These are phyloP conservation scores for Cladophialophora chaetospira DNA, from an alignment of 2,329 filamentous ascomycete genomes.

Conservation along the genomic window DNA sequence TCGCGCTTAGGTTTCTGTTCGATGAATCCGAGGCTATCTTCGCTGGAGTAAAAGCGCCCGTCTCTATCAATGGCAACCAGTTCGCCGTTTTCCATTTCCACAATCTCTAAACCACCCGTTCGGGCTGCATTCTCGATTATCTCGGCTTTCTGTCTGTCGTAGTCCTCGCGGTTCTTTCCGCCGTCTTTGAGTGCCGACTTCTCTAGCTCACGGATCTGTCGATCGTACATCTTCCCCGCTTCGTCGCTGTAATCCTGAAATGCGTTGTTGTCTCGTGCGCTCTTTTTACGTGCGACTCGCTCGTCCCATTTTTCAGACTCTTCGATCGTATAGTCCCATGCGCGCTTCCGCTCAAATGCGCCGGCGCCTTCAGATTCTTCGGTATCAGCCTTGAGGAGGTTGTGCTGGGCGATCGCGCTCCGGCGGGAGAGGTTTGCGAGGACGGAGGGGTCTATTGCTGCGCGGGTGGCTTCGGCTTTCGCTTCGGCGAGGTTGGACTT, in stretches of 20 bases:
- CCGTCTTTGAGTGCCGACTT: constrained; percentile 48
- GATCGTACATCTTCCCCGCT: constrained; percentile 89
- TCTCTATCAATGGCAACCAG: constrained; percentile 91
- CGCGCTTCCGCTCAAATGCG: constrained; percentile 87
- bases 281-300: constrained; percentile 80
- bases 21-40: constrained; percentile 76
- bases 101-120: constrained; percentile 82
- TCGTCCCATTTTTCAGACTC: constrained; percentile 94
- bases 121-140: constrained; percentile 85
- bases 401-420: constrained; percentile 85
- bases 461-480: constrained; percentile 76
- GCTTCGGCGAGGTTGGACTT: constrained; percentile 81
- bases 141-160: constrained; percentile 66
- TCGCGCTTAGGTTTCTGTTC: constrained; percentile 86
- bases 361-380: constrained; percentile 70
- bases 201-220: constrained; percentile 76
- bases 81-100: constrained; percentile 94
- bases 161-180: constrained; percentile 67
- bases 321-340: constrained; percentile 98
- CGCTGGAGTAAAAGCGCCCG: constrained; percentile 86
- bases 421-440: constrained; percentile 79
- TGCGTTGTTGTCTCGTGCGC: constrained; percentile 78
- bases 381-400: constrained; percentile 88
- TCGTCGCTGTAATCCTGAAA: constrained; percentile 89
- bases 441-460: constrained; percentile 74